phyloP scores from a whole-genome alignment of 2,329 filamentous ascomycete species.

The Coniochaeta hoffmannii region DNA sequence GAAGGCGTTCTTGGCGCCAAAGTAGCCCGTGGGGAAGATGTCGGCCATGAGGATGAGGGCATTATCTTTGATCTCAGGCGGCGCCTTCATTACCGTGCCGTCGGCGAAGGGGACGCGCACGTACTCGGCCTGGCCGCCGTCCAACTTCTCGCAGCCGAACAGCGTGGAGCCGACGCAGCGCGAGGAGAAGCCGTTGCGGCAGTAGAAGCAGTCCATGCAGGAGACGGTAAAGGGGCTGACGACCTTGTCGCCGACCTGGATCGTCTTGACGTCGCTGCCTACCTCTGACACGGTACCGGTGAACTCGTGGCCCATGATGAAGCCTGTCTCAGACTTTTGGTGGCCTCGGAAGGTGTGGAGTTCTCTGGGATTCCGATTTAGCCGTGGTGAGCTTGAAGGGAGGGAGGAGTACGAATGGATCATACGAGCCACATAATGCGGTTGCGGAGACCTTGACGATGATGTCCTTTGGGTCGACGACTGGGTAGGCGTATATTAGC shows the following conservation, averaged over 20 bases:
- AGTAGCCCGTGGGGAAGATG: slow-evolving; percentile 84
- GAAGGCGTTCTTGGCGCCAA: slow-evolving; percentile 74
- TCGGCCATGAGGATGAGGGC: slow-evolving; percentile 84
- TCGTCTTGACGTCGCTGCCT: slow-evolving; percentile 59
- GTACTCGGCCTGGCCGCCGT: slow-evolving; percentile 78
- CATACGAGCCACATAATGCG: slow-evolving; percentile 81
- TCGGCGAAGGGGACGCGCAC: slow-evolving; percentile 77
- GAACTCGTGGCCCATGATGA: slow-evolving; percentile 79
- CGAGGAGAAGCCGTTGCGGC: slow-evolving; percentile 66
- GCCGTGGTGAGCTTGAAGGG: slow-evolving; percentile 2
- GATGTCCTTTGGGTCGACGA: slow-evolving; percentile 65
- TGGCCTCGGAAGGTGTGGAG: slow-evolving; percentile 82
- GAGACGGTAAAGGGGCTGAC: slow-evolving; percentile 79
- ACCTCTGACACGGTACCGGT: slow-evolving; percentile 65
- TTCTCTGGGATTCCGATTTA: slow-evolving; percentile 45
- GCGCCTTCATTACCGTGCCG: slow-evolving; percentile 69
- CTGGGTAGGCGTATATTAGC: slow-evolving; percentile 20
- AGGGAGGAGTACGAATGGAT: slow-evolving; percentile 12
- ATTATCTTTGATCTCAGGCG: slow-evolving; percentile 62
- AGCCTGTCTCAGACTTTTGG: slow-evolving; percentile 57
- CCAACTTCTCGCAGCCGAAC: slow-evolving; percentile 62
- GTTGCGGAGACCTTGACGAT: slow-evolving; percentile 79
- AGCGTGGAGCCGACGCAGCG: slow-evolving; percentile 64
- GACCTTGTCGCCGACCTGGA: slow-evolving; percentile 69
- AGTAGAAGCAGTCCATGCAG: slow-evolving; percentile 79